Evolutionary conservation across 257 asterid genomes (phyloP), one percentile per base, ranked within the genome.

Genomic region (Fraxinus americana): DNA sequence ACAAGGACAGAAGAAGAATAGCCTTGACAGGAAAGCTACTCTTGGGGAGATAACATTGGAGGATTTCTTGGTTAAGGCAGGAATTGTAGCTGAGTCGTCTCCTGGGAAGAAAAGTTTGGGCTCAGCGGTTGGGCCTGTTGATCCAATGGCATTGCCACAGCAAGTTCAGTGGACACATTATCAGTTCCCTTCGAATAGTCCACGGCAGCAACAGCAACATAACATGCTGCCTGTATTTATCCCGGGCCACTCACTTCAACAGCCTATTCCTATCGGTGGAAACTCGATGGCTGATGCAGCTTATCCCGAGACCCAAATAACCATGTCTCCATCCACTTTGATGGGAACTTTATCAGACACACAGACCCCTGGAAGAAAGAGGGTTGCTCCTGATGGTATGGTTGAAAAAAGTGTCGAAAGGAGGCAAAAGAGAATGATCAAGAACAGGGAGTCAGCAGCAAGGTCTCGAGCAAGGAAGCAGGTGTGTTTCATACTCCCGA

Each of bases 361-460:
- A 1, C 98, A 91, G 79, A 86, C 88, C 25, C 87, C 89, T 1
- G 92, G 96, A 74, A 77, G 91, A 36, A 94, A 92, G 88, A 83
- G 97, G 89, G 88, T 74, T 74, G 93, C 91, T 27, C 90, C 94
- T 38, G 96, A 85, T 48, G 97, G 87, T 79, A 83, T 92, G 82
- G 88, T 91, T 50, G 97, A 94, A 72, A 92, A 82, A 87, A 85
- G 91, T 73, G 93, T 87, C 36, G 94, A 92, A 78, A 92, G 97
- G 90, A 91, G 96, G 89, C 96, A 92, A 79, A 93, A 93, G 91
- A 92, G 98, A 83, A 93, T 93, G 98, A 91, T 94, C 76, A 94
- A 94, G 89, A 94, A 94, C 66, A 75, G 98, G 91, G 98, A 94
- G 82, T 94, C 98, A 11, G 98, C 98, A 19, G 98, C 98, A 17